Conservation (phyloP, 345 rosid genomes). For the Sisymbrium altissimum region DNA sequence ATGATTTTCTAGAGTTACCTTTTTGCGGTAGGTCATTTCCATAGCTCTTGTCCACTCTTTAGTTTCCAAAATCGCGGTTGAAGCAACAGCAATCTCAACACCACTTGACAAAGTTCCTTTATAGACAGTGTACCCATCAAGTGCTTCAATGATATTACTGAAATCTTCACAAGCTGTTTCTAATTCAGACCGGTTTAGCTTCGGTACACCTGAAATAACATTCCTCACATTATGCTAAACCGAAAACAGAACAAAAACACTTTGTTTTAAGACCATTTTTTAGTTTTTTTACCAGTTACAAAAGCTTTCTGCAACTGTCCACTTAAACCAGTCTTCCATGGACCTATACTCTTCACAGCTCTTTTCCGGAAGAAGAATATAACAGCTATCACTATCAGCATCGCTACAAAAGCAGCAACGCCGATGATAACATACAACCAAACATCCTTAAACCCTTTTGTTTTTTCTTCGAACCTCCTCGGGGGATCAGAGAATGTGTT, state of each 20-base stretch:
- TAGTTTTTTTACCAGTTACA: constrained; percentile 65
- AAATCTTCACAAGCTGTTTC: constrained; percentile 99
- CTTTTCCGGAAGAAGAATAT: constrained; percentile 45
- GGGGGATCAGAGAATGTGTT: constrained; percentile 12
- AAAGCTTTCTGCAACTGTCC: constrained; percentile 95
- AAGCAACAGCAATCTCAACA: constrained; percentile 89
- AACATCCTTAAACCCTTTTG: constrained; percentile 30
- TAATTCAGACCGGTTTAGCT: constrained; percentile 75
- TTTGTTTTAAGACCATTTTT: neutral
- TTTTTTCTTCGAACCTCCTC: neutral
- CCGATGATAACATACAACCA: constrained; percentile 54
- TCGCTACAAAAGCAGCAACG: constrained; percentile 35
- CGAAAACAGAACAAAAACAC: neutral
- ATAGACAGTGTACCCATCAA: constrained; percentile 55
- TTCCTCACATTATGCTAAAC: neutral
- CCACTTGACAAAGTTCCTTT: constrained; percentile 98
- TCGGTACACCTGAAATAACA: constrained; percentile 74
- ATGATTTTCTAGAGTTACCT: constrained; percentile 37
- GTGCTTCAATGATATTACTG: constrained; percentile 77
- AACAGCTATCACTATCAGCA: constrained; percentile 35
- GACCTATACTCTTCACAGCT: constrained; percentile 60
- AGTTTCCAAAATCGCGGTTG: constrained; percentile 43
- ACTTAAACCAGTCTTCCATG: constrained; percentile 95
- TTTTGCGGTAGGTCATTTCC: constrained; percentile 70
- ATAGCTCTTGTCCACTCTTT: constrained; percentile 65